Conservation (phyloP, 768 basidiomycete genomes). For the Lyophyllum atratum region DNA sequence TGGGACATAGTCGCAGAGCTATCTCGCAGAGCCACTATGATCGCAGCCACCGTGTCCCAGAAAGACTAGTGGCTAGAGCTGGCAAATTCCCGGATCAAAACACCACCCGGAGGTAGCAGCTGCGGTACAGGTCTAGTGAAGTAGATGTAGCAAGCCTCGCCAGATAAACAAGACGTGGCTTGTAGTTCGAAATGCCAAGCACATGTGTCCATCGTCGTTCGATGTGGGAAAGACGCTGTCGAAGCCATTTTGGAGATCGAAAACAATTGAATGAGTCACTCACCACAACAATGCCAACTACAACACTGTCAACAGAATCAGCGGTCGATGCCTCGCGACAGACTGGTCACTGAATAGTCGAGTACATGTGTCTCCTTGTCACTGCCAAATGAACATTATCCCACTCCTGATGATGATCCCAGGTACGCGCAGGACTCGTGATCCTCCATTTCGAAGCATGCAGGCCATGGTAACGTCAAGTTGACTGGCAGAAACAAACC, state of each 20-base stretch:
- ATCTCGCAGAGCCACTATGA: neutral
- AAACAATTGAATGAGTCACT: neutral
- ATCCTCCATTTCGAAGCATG: constrained; percentile 1
- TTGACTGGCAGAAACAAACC: neutral
- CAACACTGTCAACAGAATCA: neutral
- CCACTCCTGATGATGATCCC: neutral
- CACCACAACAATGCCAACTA: neutral
- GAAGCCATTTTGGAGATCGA: neutral
- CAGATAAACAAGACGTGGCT: neutral
- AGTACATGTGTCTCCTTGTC: neutral
- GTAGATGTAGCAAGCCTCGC: neutral
- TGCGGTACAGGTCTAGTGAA: neutral
- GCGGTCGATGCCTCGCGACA: neutral
- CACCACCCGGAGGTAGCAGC: neutral
- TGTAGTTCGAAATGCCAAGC: neutral
- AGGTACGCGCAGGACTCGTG: neutral
- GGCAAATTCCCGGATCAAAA: constrained; percentile 8
- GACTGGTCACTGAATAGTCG: neutral
- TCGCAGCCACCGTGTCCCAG: neutral
- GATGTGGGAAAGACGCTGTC: neutral
- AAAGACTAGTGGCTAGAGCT: neutral
- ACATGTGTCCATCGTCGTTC: neutral
- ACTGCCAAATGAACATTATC: neutral
- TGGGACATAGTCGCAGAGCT: neutral
- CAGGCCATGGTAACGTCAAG: neutral